Evolutionary conservation across 78 protist species (phyloP).

Genomic region (Dictyostelium capitatum): DNA sequence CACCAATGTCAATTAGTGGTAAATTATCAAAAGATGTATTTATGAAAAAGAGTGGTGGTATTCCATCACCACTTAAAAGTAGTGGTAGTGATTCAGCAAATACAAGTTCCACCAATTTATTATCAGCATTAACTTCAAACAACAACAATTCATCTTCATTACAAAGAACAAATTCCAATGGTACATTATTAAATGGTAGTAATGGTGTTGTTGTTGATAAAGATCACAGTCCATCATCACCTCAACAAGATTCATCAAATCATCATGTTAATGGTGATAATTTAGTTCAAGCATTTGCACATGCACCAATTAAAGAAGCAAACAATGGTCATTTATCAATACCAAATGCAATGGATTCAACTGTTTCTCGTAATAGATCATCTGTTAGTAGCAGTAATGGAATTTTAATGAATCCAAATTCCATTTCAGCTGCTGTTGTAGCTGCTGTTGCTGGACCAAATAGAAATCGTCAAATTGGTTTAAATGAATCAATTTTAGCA

Average conservation of each 20-base stretch:
- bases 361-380: not conserved
- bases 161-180: not conserved
- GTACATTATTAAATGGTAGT: no score
- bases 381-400: constrained; percentile 21
- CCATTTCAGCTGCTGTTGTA: not conserved
- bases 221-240: not conserved
- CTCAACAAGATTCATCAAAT: not conserved
- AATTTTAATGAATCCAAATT: not conserved
- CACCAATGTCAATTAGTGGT: constrained; percentile 14
- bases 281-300: constrained; percentile 1
- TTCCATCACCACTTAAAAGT: not conserved
- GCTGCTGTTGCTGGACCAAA: constrained; percentile 21
- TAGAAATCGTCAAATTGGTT: not conserved
- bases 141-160: constrained; percentile 3
- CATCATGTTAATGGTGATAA: not conserved
- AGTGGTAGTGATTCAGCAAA: not conserved
- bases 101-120: not conserved
- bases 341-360: not conserved
- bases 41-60: not conserved
- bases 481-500: constrained; percentile 38
- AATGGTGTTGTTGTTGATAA: no score
- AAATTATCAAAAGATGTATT: constrained; percentile 30
- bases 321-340: not conserved
- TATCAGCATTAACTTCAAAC: not conserved
- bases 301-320: constrained; percentile 20